These are phyloP conservation scores for Rhizophora apiculata DNA, from an alignment of 345 rosid genomes.

Conservation along the genomic window DNA sequence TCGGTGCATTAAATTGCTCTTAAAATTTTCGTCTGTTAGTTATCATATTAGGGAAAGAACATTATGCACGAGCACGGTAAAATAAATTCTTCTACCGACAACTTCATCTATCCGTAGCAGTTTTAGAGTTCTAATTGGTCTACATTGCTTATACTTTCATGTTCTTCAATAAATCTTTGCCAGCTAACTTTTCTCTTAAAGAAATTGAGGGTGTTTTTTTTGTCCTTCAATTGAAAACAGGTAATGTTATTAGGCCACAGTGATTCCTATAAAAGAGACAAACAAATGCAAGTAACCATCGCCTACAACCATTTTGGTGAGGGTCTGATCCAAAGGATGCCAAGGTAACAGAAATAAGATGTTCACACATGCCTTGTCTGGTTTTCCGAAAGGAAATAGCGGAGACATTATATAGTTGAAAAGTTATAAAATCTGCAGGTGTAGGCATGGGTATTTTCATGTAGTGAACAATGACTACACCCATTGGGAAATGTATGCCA, in stretches of 20 bases:
- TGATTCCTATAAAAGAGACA: slow-evolving; percentile 24
- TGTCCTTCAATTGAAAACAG: slow-evolving; percentile 1
- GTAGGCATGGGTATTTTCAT: slow-evolving; percentile 29
- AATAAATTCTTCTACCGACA: no score
- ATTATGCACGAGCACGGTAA: no score
- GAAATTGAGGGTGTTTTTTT: no score
- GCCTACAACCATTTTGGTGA: slow-evolving; percentile 31
- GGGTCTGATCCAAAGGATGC: slow-evolving; percentile 30
- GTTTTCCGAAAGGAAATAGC: background rate
- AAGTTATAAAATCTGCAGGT: slow-evolving; percentile 6
- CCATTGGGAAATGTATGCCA: slow-evolving; percentile 32
- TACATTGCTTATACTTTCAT: no score
- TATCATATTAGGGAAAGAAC: no score
- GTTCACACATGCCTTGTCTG: background rate
- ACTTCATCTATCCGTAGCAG: no score
- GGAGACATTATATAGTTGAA: background rate
- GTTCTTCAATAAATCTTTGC: no score
- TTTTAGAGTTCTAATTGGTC: no score
- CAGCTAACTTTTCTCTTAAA: no score
- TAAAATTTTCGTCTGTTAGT: no score
- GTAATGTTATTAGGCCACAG: slow-evolving; percentile 26
- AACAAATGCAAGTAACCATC: slow-evolving; percentile 26
- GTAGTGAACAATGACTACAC: slow-evolving; percentile 32
- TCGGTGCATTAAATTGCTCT: background rate
- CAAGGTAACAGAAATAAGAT: slow-evolving; percentile 16